Evolutionary conservation across 78 protist species (phyloP), one percentile per base, ranked within the genome.

Genomic region (Isochrysis galbana): DNA sequence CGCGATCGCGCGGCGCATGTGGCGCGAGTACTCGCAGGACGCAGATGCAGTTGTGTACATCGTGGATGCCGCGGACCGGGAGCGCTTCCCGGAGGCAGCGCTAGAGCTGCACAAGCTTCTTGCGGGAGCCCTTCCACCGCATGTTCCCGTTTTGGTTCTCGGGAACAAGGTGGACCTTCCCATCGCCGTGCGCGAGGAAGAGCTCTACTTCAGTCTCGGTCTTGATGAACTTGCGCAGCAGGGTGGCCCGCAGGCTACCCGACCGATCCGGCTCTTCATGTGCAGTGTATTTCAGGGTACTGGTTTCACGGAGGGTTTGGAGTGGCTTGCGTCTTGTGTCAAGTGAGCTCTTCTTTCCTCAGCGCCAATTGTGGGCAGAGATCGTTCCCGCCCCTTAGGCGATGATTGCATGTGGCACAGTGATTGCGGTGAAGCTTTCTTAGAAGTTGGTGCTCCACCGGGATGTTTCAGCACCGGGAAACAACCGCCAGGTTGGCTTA

Each of bases 1-100:
- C 82, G 91, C 69, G 84, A 77, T 77, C 46, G 88, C 88, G 48
- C 69, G 90, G 39, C 90, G 90, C n/a, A 45, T 86, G 74, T 86
- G 90, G 90, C 41, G 3, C 32, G 34, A 86, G 74, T 86, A 86
- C 90, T 7, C 17, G 46, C 36, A 39, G 32, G 46, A 86, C 74
- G 41, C 74, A 17, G 90, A 86, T 45, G 90, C 47, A 1, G 45
- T 86, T 5, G 72, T 86, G 36, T 86, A 34, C 54, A 45, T 86
- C 45, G 90, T 86, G 42, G 90, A 86, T 17, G 90, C 90, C 42
- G 69, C 74, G 5, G 90, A 86, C 74, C 74, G 54, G 23, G 90
- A 86, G 44, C 38, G 90, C 46, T 48, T 86, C 7, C 45, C 5
- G 74, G 90, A 86, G 61, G 46, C 90, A 1, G 67, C 90, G 32